A percentile compares a stretch with the other conserved stretches of the same genome.
phyloP scores from a whole-genome alignment of 768 basidiomycete species.

The Dendrothele bispora region DNA sequence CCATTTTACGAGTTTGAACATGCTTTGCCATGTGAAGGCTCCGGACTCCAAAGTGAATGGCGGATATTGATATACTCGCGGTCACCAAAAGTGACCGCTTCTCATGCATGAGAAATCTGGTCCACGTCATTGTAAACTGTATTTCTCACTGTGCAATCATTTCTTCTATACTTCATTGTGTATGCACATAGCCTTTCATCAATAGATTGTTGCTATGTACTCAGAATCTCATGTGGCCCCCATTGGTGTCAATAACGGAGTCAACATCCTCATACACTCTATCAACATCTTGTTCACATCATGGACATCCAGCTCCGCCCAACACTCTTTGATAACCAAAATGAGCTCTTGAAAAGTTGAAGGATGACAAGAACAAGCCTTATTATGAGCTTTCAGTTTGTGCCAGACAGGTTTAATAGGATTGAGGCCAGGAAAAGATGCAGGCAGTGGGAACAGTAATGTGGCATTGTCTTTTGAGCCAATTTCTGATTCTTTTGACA shows the following conservation, averaged over 20 bases:
- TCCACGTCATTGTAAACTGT: background rate
- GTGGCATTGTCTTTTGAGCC: too few species aligned
- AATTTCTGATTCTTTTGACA: too few species aligned
- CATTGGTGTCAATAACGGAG: constrained; percentile 14
- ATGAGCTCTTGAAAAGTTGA: constrained; percentile 17
- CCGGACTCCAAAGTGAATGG: too few species aligned
- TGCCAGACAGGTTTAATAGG: constrained; percentile 34
- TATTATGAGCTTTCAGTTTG: constrained; percentile 24
- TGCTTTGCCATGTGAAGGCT: too few species aligned
- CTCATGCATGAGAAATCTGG: background rate
- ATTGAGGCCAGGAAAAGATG: constrained; percentile 29
- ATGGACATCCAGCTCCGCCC: constrained; percentile 17
- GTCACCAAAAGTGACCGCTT: background rate
- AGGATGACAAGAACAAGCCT: constrained; percentile 13
- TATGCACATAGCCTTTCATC: background rate
- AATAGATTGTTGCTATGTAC: background rate
- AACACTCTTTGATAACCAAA: constrained; percentile 12
- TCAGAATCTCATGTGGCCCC: constrained; percentile 21
- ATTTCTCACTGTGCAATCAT: background rate
- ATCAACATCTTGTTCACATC: constrained; percentile 20
- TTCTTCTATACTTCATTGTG: background rate
- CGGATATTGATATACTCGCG: background rate
- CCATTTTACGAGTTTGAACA: too few species aligned
- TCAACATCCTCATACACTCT: constrained; percentile 20
- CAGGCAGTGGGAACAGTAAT: constrained; percentile 23